Evolutionary conservation across 441 rosid genomes (phyloP), one percentile per base, ranked within the genome.

Genomic region (Arabidopsis hybrid): DNA sequence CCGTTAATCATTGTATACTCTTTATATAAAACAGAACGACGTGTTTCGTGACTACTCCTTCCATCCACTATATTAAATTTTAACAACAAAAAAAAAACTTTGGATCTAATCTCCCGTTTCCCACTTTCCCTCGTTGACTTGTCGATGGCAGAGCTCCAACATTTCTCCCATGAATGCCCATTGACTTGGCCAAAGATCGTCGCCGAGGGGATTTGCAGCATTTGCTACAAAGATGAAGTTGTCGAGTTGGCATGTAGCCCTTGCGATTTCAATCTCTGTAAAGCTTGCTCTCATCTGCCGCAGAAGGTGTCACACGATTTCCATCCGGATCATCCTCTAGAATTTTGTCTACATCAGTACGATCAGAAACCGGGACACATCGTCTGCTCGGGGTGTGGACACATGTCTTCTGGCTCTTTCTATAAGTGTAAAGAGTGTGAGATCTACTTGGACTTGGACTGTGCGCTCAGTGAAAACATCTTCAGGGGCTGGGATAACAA

Each of bases 371-470:
- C 62, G 1, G 1, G 26, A 3, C 12, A 29, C 6, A 10, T 40
- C 0, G 0, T 56, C 2, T 68, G 64, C 6, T 40, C 17, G 7
- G 49, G 72, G 10, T 68, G 64, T 56, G 72, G 55, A 0, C 29
- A 29, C 12, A 8, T 56, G 53, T 46, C 16, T 46, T 58, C 65
- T 5, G 26, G 42, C 0, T 59, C 47, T 0, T 69, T 45, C 1
- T 69, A 69, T 5, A 4, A 58, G 16, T 69, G 74, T 3, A 7
- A 42, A 16, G 53, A 68, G 34, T 70, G 74, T 16, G 67, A 70
- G 59, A 60, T 70, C 67, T 51, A 51, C 32, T 21, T 51, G 31
- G 56, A 51, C 4, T 1, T 51, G 13, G 34, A 0, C 2, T 51
- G 56, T 51, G 56, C 56, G 2, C n/a, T 4, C 7, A 10, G 12